A percentile compares a stretch with the other conserved stretches of the same genome.
Evolutionary conservation across 202 grass and related monocot species (phyloP).

Genomic region (Digitaria exilis): DNA sequence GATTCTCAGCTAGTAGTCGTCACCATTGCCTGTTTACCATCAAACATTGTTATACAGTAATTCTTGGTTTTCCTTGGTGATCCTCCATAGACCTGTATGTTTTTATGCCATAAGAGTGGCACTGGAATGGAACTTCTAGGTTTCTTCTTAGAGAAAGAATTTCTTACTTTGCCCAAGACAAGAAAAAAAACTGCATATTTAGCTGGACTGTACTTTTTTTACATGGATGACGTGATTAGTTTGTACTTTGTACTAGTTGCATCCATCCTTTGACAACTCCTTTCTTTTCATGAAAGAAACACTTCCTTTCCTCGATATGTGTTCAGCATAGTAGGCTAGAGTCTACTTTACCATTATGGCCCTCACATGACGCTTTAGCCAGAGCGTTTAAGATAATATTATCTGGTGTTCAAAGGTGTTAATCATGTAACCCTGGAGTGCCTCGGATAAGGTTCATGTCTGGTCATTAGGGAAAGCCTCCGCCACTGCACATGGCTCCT

Average conservation of each 20-base stretch:
- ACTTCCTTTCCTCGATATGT: conserved; percentile 43
- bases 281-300: conserved; percentile 39
- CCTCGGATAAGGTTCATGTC: conserved; percentile 52
- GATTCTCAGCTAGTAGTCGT: not conserved
- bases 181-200: not conserved
- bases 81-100: not conserved
- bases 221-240: conserved; percentile 34
- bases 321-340: conserved; percentile 37
- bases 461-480: conserved; percentile 34
- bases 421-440: conserved; percentile 50
- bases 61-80: conserved; percentile 13
- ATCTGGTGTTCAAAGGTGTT: conserved; percentile 51
- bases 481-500: conserved; percentile 52
- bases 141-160: not conserved
- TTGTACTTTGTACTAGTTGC: conserved; percentile 35
- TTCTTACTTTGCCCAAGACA: not conserved
- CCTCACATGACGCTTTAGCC: conserved; percentile 60
- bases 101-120: conserved; percentile 7
- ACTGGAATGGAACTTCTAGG: conserved; percentile 7
- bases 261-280: conserved; percentile 44
- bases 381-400: conserved; percentile 38
- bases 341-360: conserved; percentile 60
- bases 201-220: conserved; percentile 30
- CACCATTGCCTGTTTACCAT: conserved; percentile 24
- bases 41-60: conserved; percentile 5